Conservation (phyloP, 176 grass and related monocot species). For the Phoenix roebelenii region DNA sequence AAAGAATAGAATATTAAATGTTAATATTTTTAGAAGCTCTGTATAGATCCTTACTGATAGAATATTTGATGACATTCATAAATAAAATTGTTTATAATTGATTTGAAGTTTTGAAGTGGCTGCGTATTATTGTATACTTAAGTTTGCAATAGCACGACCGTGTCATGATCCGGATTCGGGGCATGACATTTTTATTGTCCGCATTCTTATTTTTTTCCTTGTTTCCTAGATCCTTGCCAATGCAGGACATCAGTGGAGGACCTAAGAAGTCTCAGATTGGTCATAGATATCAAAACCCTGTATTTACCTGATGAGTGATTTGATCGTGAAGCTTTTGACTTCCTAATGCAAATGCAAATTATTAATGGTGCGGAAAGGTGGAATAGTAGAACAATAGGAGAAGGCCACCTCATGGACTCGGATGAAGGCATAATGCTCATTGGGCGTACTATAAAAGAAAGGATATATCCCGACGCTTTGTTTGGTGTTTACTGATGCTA, state of each 20-base stretch:
- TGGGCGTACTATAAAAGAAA: conserved; percentile 25
- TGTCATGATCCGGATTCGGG: too few species aligned
- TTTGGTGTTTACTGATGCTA: too few species aligned
- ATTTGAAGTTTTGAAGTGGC: too few species aligned
- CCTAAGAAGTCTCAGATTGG: conserved; percentile 50
- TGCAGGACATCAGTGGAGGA: conserved; percentile 63
- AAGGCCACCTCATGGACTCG: conserved; percentile 94
- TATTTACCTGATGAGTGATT: conserved; percentile 93
- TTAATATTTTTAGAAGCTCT: too few species aligned
- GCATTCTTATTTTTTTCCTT: not conserved
- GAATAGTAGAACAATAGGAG: conserved; percentile 77
- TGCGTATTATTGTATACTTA: too few species aligned
- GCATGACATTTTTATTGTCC: too few species aligned
- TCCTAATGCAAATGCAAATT: conserved; percentile 67
- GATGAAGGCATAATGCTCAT: conserved; percentile 97
- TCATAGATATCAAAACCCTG: conserved; percentile 75
- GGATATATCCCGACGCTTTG: too few species aligned
- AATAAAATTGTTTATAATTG: too few species aligned
- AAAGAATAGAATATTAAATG: too few species aligned
- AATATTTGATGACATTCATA: too few species aligned
- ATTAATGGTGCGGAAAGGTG: conserved; percentile 56
- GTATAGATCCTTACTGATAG: too few species aligned
- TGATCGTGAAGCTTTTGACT: conserved; percentile 91
- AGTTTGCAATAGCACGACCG: too few species aligned
- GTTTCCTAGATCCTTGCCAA: not conserved